Evolutionary conservation across 805 yeast species (phyloP).

Genomic region (Vanderwaltozyma verrucispora): DNA sequence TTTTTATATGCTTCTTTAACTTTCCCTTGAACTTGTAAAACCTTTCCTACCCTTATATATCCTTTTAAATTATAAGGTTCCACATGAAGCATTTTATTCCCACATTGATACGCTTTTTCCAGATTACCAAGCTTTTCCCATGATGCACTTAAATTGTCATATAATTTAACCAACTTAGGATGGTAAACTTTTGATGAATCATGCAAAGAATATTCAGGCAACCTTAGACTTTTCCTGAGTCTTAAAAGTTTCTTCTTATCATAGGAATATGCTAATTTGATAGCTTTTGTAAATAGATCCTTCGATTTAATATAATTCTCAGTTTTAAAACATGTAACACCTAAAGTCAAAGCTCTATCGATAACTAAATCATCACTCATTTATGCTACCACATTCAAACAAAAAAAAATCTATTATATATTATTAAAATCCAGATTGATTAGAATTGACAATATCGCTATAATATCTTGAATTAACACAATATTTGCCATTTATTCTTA

Average conservation of each 20-base stretch:
- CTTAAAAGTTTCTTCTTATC: constrained; percentile 10
- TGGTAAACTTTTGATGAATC: constrained; percentile 9
- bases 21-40: constrained; percentile 13
- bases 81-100: constrained; percentile 12
- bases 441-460: too few species aligned
- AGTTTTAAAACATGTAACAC: constrained; percentile 17
- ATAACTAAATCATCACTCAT: constrained; percentile 12
- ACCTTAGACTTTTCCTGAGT: constrained; percentile 2
- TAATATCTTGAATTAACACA: too few species aligned
- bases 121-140: constrained; percentile 21
- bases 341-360: constrained; percentile 22
- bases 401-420: too few species aligned
- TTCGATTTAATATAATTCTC: constrained; percentile 19
- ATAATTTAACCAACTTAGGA: constrained; percentile 17
- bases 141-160: constrained; percentile 22
- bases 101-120: constrained; percentile 14
- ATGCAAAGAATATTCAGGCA: background rate
- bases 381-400: background rate
- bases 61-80: constrained; percentile 23
- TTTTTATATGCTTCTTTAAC: constrained; percentile 14
- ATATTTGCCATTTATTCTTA: too few species aligned
- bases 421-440: too few species aligned
- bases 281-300: constrained; percentile 20
- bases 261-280: constrained; percentile 18
- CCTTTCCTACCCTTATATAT: constrained; percentile 20